Conservation (phyloP, 129 eudicot species). For the Silybum marianum region DNA sequence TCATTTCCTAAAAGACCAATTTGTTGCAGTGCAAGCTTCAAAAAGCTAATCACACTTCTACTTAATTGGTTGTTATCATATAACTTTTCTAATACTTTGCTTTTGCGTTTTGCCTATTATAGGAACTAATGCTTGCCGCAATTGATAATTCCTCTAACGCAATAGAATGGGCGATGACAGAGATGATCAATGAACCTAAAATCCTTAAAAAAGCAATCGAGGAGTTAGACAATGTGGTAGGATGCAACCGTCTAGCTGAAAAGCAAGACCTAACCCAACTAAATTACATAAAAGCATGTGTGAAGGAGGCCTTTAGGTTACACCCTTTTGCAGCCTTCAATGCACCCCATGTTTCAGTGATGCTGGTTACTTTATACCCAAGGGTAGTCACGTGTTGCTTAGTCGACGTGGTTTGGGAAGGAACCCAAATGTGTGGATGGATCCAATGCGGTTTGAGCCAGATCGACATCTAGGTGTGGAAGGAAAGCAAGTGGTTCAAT, state of each 20-base stretch:
- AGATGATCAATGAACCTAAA: constrained; percentile 18
- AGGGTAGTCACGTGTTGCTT: constrained; percentile 33
- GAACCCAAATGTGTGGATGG: constrained; percentile 26
- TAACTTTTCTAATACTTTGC: neutral
- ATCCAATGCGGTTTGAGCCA: constrained; percentile 29
- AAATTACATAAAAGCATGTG: constrained; percentile 33
- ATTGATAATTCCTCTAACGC: constrained; percentile 24
- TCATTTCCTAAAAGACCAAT: neutral
- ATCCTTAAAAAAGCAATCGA: neutral
- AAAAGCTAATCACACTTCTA: neutral
- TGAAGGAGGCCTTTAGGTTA: constrained; percentile 26
- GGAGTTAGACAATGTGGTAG: constrained; percentile 29
- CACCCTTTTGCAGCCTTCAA: constrained; percentile 28
- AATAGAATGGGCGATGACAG: constrained; percentile 17
- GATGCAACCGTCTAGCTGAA: constrained; percentile 12
- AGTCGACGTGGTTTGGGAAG: constrained; percentile 25
- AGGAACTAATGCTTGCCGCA: constrained; percentile 26
- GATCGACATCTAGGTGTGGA: constrained; percentile 26
- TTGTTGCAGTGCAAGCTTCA: neutral
- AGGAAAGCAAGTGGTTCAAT: constrained; percentile 16
- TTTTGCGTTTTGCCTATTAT: neutral
- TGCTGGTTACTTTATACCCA: constrained; percentile 28
- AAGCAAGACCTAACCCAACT: constrained; percentile 22
- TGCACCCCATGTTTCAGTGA: constrained; percentile 22
- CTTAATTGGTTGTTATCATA: neutral